Percentiles rank a stretch among this genome's conserved stretches.
Evolutionary conservation across 768 basidiomycete genomes (phyloP).

Genomic region (Saitozyma sp.): DNA sequence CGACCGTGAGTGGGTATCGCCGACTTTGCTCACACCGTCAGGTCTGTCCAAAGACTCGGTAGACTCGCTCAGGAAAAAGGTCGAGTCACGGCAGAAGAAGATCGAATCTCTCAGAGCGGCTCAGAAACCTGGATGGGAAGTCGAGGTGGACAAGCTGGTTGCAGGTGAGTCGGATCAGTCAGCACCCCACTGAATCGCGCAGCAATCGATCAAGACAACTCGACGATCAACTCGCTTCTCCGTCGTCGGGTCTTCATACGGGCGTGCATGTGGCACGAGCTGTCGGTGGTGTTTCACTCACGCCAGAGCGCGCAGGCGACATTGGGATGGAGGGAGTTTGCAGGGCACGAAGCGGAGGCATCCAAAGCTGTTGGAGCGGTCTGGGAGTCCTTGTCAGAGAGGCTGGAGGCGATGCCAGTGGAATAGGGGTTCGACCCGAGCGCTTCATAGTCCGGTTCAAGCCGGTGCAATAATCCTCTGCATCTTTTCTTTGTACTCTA

Average conservation of each 20-base stretch:
- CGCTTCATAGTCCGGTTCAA: too few species aligned
- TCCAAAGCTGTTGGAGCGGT: constrained; percentile 64
- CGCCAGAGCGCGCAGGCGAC: constrained; percentile 80
- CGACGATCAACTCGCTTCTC: constrained; percentile 70
- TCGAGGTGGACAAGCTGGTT: constrained; percentile 75
- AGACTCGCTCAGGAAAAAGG: constrained; percentile 80
- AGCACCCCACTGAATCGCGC: neutral
- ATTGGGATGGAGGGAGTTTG: constrained; percentile 69
- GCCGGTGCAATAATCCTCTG: too few species aligned
- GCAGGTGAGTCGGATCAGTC: constrained; percentile 22
- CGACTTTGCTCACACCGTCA: constrained; percentile 4
- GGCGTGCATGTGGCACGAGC: constrained; percentile 91
- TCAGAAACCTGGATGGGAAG: constrained; percentile 80
- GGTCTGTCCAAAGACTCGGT: constrained; percentile 80
- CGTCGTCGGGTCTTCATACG: constrained; percentile 82
- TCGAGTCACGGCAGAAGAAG: constrained; percentile 72
- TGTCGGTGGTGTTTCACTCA: constrained; percentile 88
- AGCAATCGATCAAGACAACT: constrained; percentile 81
- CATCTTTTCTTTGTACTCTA: too few species aligned
- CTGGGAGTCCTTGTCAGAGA: constrained; percentile 72
- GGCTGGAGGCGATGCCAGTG: constrained; percentile 78
- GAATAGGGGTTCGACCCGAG: constrained; percentile 58
- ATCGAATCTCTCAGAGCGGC: constrained; percentile 70
- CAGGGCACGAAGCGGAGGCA: constrained; percentile 71
- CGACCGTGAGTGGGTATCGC: constrained; percentile 59